Conservation (phyloP, 805 yeast genomes). For the Kuraishia piskuri region DNA sequence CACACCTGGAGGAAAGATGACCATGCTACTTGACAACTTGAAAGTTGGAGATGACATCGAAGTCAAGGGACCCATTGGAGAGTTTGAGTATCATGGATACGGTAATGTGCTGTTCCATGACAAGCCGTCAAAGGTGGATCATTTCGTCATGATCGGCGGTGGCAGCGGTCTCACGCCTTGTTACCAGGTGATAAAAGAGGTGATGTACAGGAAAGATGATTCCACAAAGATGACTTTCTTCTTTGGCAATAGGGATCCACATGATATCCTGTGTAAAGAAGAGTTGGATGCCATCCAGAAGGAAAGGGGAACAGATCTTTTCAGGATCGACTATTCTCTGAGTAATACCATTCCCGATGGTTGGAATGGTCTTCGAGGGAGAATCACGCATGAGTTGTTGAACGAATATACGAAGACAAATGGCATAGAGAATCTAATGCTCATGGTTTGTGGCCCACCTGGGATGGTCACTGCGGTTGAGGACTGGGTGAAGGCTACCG, state of each 20-base stretch:
- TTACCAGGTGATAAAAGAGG: conserved; percentile 41
- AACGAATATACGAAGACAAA: conserved; percentile 20
- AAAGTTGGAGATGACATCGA: conserved; percentile 16
- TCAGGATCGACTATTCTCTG: conserved; percentile 33
- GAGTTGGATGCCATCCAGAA: conserved; percentile 33
- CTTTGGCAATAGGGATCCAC: conserved; percentile 33
- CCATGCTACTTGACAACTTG: conserved; percentile 18
- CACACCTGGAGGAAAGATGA: conserved; percentile 25
- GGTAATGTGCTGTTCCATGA: conserved; percentile 8
- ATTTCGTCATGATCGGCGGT: conserved; percentile 41
- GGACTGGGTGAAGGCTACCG: conserved; percentile 7
- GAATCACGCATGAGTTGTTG: conserved; percentile 30
- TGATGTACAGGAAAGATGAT: conserved; percentile 34
- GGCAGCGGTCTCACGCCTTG: conserved; percentile 52
- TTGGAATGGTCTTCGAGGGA: conserved; percentile 33
- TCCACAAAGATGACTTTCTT: conserved; percentile 34
- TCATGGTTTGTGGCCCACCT: conserved; percentile 45
- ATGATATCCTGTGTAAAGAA: conserved; percentile 36
- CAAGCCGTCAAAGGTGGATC: conserved; percentile 9
- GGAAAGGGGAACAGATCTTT: conserved; percentile 27
- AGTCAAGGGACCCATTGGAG: conserved; percentile 23
- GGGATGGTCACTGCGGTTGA: conserved; percentile 21
- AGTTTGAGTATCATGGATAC: conserved; percentile 16
- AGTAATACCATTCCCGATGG: conserved; percentile 13
- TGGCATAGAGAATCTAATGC: conserved; percentile 23